Evolutionary conservation across 2,329 filamentous ascomycete genomes (phyloP), one percentile per base, ranked within the genome.

Genomic region (Magnaporthales sp.): DNA sequence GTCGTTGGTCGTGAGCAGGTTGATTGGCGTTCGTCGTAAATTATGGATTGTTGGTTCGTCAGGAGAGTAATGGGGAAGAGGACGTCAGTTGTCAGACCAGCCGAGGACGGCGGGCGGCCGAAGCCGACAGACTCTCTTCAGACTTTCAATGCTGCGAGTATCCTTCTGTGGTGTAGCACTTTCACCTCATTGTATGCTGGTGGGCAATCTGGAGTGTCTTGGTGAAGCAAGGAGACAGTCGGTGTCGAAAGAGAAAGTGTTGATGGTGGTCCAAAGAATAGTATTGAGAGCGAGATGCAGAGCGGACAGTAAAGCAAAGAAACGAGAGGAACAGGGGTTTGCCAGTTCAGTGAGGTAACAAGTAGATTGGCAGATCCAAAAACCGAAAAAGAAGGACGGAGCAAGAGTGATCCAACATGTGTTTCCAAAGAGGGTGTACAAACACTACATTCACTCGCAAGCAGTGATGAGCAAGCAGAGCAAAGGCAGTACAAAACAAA

Each of bases 61-160:
- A 54, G 30, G 11, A 27, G n/a, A n/a, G 63, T 24, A 32, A 46
- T 19, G 27, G 10, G 32, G 19, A 64, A 64, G 63, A 26, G 63
- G 38, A 22, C 31, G 63, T n/a, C 38, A 29, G 51, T 31, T 65
- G 27, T 24, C 15, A 30, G 29, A 58, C 27, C 51, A 27, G 46
- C 30, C 38, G 27, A 65, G 38, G n/a, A 24, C 24, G 63, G 38
- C 63, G 32, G 38, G 38, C 63, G 63, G 63, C 51, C 63, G 63
- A 11, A 65, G 63, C 46, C 63, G 51, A 58, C 63, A n/a, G 63
- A n/a, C 51, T 46, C 58, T 65, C 63, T 54, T 58, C 32, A 64
- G 63, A 29, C 11, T 27, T 24, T 30, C 61, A 24, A n/a, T 30
- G 51, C 46, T 65, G 63, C 51, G 32, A 54, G 63, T 65, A 65